These are phyloP conservation scores for Yarrowia sp. DNA, from an alignment of 805 yeast genomes.

Conservation along the genomic window DNA sequence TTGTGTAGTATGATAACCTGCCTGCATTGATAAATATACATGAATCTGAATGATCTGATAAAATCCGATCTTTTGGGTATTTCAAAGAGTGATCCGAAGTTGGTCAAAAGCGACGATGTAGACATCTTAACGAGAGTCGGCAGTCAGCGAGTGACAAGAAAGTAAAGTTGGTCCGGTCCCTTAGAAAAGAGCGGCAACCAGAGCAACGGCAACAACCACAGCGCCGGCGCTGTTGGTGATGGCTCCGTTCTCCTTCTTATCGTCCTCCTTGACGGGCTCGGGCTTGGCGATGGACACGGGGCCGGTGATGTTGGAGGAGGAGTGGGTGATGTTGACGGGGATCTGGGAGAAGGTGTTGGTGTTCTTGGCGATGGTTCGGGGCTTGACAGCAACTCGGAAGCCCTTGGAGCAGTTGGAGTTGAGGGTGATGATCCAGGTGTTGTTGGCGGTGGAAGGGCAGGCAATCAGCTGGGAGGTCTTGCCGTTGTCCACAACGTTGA, in stretches of 20 bases:
- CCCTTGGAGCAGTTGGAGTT: slow-evolving; percentile 28
- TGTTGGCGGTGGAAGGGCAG: slow-evolving; percentile 33
- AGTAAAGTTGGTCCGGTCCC: background rate
- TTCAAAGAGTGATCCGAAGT: background rate
- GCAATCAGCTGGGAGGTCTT: slow-evolving; percentile 35
- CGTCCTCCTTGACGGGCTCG: slow-evolving; percentile 28
- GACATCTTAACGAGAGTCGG: too few relatives aligned
- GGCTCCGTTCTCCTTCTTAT: slow-evolving; percentile 27
- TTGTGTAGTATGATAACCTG: background rate
- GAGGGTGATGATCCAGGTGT: slow-evolving; percentile 28
- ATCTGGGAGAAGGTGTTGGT: slow-evolving; percentile 32
- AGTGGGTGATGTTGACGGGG: slow-evolving; percentile 35
- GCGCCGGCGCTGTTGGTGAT: slow-evolving; percentile 35
- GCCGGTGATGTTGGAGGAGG: slow-evolving; percentile 29
- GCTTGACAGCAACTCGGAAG: slow-evolving; percentile 36
- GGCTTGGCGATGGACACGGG: slow-evolving; percentile 19
- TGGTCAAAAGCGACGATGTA: too few relatives aligned
- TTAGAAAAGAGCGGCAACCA: slow-evolving; percentile 16
- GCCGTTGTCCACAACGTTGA: slow-evolving; percentile 28
- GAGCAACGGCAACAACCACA: slow-evolving; percentile 28
- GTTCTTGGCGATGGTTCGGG: slow-evolving; percentile 24
- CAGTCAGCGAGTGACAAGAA: too few relatives aligned
- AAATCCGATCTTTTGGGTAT: background rate
- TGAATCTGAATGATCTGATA: slow-evolving; percentile 9
- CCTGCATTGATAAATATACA: slow-evolving; percentile 19